A percentile compares a stretch with the other conserved stretches of the same genome.
Conservation (phyloP, 202 grass and related monocot genomes). For the Brachypodium distachyon region DNA sequence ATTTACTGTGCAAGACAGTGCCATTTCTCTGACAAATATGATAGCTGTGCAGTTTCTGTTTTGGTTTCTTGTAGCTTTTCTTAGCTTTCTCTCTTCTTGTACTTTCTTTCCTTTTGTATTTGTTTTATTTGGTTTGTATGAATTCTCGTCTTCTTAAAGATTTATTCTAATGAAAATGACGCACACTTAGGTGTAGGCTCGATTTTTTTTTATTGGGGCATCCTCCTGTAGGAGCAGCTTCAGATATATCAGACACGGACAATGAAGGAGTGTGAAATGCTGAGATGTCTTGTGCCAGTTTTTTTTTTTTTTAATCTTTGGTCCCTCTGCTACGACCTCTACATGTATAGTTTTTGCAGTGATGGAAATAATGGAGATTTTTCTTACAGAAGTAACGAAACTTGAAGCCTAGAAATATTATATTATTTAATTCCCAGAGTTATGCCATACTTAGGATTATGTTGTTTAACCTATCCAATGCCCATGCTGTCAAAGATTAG, state of each 20-base stretch:
- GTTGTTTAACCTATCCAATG: conserved; percentile 28
- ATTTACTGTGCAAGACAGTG: background rate
- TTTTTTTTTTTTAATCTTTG: background rate
- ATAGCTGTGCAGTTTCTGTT: no score
- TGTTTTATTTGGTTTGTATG: no score
- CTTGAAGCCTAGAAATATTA: conserved; percentile 11
- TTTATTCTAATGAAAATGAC: no score
- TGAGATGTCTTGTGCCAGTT: background rate
- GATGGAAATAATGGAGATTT: background rate
- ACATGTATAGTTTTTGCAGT: no score
- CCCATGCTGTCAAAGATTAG: conserved; percentile 11
- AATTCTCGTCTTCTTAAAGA: no score
- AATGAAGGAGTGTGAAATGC: background rate
- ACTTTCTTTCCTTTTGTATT: no score
- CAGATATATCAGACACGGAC: background rate
- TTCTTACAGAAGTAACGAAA: background rate
- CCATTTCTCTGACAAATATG: background rate
- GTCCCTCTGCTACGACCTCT: no score
- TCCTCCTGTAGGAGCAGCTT: background rate
- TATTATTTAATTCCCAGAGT: conserved; percentile 6
- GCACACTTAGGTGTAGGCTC: no score
- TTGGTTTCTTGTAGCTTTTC: no score
- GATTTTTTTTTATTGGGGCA: no score
- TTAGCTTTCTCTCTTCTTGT: no score
- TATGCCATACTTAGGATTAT: background rate